These are phyloP conservation scores for Russula ochroleuca DNA, from an alignment of 768 basidiomycete genomes.

Conservation along the genomic window DNA sequence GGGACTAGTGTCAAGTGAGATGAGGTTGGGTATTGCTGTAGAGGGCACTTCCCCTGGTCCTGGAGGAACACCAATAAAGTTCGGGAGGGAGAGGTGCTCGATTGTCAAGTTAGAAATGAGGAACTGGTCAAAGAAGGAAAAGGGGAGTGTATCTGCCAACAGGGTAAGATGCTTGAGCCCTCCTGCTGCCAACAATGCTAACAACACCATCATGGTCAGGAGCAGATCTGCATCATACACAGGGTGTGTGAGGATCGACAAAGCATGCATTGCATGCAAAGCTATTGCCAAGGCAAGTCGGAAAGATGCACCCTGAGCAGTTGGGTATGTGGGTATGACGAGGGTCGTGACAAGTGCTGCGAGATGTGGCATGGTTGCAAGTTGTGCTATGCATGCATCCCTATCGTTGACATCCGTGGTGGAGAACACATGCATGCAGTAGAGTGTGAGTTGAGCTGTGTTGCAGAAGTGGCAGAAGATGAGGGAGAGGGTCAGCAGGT, in stretches of 20 bases:
- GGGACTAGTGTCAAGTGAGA: constrained; percentile 30
- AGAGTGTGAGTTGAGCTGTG: constrained; percentile 30
- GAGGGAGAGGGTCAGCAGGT: constrained; percentile 29
- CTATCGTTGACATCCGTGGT: background rate
- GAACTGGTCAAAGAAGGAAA: constrained; percentile 30
- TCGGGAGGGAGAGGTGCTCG: constrained; percentile 11
- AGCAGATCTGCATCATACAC: constrained; percentile 31
- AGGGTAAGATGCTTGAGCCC: constrained; percentile 30
- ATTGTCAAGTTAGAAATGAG: constrained; percentile 30
- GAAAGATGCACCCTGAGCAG: constrained; percentile 23
- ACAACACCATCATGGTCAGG: background rate
- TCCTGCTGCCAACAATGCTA: constrained; percentile 20
- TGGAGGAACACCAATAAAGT: constrained; percentile 14
- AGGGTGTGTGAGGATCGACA: constrained; percentile 31
- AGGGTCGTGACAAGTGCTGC: constrained; percentile 32
- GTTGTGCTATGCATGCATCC: constrained; percentile 30
- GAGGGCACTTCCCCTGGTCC: constrained; percentile 20
- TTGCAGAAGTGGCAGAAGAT: constrained; percentile 31
- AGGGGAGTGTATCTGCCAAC: constrained; percentile 29
- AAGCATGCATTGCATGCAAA: constrained; percentile 34
- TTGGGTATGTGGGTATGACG: constrained; percentile 16
- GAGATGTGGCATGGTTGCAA: constrained; percentile 30
- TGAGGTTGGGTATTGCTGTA: constrained; percentile 25
- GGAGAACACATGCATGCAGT: constrained; percentile 30
- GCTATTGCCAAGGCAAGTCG: constrained; percentile 32